These are phyloP conservation scores for Rubia tinctorum DNA, from an alignment of 305 asterid species.

Conservation along the genomic window DNA sequence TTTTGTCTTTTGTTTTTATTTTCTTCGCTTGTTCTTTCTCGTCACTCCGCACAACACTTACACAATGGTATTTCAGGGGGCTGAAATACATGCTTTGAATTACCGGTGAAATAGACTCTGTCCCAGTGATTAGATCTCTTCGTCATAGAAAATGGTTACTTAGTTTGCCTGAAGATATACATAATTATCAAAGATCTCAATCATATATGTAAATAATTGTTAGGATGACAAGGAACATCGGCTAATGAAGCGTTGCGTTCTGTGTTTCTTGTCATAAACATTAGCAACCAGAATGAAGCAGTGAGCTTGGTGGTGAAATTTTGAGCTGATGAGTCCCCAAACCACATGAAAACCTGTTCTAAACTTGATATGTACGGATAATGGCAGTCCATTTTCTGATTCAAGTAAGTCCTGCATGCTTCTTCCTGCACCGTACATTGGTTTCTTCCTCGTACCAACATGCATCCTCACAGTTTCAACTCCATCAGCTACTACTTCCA, in stretches of 20 bases:
- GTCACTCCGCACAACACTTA: too few species aligned
- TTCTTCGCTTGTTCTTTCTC: too few species aligned
- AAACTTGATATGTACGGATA: constrained; percentile 37
- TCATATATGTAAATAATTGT: too few species aligned
- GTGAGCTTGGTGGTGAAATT: constrained; percentile 44
- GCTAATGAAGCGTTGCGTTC: constrained; percentile 50
- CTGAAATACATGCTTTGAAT: too few species aligned
- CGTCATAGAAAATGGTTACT: too few species aligned
- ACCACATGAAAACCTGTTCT: constrained; percentile 53
- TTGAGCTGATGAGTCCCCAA: constrained; percentile 50
- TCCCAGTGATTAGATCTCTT: too few species aligned
- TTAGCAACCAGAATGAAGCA: constrained; percentile 39
- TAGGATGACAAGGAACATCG: constrained; percentile 33
- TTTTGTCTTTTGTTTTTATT: too few species aligned
- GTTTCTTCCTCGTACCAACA: constrained; percentile 55
- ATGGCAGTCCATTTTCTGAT: constrained; percentile 50
- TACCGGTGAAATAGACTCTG: too few species aligned
- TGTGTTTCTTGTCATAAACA: constrained; percentile 43
- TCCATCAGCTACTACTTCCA: constrained; percentile 38
- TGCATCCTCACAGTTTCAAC: constrained; percentile 32
- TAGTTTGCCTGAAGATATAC: too few species aligned
- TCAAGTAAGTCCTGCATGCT: constrained; percentile 67
- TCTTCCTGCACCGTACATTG: constrained; percentile 89
- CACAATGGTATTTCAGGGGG: too few species aligned
- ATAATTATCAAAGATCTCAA: too few species aligned